These are phyloP conservation scores for Amanita brunnescens DNA, from an alignment of 768 basidiomycete genomes.

Conservation along the genomic window DNA sequence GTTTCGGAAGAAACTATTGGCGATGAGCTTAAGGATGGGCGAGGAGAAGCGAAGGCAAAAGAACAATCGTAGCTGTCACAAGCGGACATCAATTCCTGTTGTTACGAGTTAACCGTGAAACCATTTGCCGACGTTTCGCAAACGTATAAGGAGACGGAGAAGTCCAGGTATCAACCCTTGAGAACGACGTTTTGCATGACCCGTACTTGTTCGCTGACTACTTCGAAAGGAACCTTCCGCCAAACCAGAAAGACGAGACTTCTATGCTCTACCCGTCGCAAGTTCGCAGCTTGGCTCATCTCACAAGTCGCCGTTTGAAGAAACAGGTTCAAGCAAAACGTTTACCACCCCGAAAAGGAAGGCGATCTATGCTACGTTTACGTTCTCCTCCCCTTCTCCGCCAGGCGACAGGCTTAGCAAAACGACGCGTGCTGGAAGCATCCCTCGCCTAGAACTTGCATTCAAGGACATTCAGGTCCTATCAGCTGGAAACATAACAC, in stretches of 20 bases:
- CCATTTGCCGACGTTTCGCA: constrained; percentile 70
- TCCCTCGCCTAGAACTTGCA: constrained; percentile 18
- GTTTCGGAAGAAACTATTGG: constrained; percentile 26
- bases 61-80: constrained; percentile 30
- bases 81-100: constrained; percentile 56
- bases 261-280: constrained; percentile 31
- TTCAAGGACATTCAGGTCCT: constrained; percentile 2
- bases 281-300: constrained; percentile 19
- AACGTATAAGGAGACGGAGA: constrained; percentile 47
- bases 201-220: neutral
- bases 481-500: constrained; percentile 5
- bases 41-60: neutral
- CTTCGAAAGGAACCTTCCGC: constrained; percentile 39
- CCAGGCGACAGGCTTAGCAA: constrained; percentile 46
- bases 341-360: constrained; percentile 72
- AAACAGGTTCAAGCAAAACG: constrained; percentile 22
- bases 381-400: constrained; percentile 68
- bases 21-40: neutral
- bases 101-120: constrained; percentile 72
- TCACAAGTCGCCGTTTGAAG: constrained; percentile 18
- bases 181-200: constrained; percentile 14
- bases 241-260: constrained; percentile 54
- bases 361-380: constrained; percentile 65
- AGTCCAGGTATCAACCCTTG: constrained; percentile 31
- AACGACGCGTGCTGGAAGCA: constrained; percentile 25